Percentiles rank a stretch among this genome's conserved stretches.
These are phyloP conservation scores for Populus davidiana DNA, from an alignment of 345 rosid species.

Conservation along the genomic window DNA sequence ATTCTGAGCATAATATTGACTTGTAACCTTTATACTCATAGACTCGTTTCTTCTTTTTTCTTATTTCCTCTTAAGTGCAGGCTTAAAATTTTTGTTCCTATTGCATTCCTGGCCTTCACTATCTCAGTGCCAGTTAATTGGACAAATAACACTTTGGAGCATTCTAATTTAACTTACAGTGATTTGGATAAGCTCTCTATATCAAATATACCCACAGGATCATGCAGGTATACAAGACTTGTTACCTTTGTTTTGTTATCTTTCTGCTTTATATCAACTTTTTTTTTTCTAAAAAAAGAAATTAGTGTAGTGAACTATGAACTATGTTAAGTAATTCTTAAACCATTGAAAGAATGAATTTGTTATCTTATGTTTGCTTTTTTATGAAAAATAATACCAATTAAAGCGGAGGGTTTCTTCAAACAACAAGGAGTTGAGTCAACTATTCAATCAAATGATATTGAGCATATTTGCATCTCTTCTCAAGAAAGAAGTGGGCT, in stretches of 20 bases:
- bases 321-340: not conserved
- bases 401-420: too few relatives aligned
- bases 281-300: not conserved
- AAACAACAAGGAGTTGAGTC: too few relatives aligned
- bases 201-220: constrained; percentile 77
- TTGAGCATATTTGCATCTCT: too few relatives aligned
- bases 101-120: constrained; percentile 63
- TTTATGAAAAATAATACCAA: too few relatives aligned
- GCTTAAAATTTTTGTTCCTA: constrained; percentile 80
- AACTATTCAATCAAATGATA: too few relatives aligned
- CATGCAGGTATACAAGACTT: constrained; percentile 48
- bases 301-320: not conserved
- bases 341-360: not conserved
- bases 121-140: constrained; percentile 85
- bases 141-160: constrained; percentile 66
- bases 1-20: not conserved
- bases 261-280: not conserved
- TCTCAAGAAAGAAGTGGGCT: too few relatives aligned
- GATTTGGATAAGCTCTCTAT: constrained; percentile 83
- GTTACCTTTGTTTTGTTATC: not conserved
- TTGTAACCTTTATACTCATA: not conserved
- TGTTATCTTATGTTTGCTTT: too few relatives aligned
- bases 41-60: not conserved
- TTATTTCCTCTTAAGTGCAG: constrained; percentile 38
- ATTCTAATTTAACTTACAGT: constrained; percentile 53